Conservation (phyloP, 306 rosid genomes). For the Castanea sativa region DNA sequence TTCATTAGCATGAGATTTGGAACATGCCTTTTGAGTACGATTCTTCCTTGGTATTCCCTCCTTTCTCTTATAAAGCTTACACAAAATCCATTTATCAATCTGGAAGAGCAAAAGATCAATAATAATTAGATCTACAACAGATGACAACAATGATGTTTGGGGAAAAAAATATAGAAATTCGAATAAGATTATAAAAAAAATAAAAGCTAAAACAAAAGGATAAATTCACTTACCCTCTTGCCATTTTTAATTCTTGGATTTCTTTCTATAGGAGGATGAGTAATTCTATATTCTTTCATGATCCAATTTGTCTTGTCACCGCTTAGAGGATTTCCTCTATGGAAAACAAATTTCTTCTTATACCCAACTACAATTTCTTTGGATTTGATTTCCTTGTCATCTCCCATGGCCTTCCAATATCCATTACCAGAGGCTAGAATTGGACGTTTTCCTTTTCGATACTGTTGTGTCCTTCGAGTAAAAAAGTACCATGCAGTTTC, state of each 20-base stretch:
- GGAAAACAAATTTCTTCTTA: constrained; percentile 16
- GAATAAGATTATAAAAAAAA: too few species aligned
- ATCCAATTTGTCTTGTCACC: constrained; percentile 26
- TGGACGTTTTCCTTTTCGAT: constrained; percentile 10
- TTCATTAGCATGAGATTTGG: too few species aligned
- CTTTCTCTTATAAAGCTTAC: too few species aligned
- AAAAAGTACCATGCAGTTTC: constrained; percentile 23
- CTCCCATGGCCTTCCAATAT: constrained; percentile 23
- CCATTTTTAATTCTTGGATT: not conserved
- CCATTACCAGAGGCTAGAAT: constrained; percentile 15
- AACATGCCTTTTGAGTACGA: too few species aligned
- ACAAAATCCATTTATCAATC: too few species aligned
- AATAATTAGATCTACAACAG: too few species aligned
- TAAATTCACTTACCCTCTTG: constrained; percentile 11
- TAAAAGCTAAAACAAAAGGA: not conserved
- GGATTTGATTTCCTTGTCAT: not conserved
- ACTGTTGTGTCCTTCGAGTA: constrained; percentile 14
- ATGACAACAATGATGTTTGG: too few species aligned
- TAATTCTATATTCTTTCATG: constrained; percentile 23
- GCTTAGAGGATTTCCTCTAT: constrained; percentile 21
- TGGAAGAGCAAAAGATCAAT: too few species aligned
- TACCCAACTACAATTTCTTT: not conserved
- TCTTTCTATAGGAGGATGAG: not conserved
- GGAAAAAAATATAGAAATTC: too few species aligned
- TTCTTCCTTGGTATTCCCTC: too few species aligned